Evolutionary conservation across 164 flowering plant species (phyloP), one percentile per base, ranked within the genome.

Genomic region (Chloranthus sessilifolius): DNA sequence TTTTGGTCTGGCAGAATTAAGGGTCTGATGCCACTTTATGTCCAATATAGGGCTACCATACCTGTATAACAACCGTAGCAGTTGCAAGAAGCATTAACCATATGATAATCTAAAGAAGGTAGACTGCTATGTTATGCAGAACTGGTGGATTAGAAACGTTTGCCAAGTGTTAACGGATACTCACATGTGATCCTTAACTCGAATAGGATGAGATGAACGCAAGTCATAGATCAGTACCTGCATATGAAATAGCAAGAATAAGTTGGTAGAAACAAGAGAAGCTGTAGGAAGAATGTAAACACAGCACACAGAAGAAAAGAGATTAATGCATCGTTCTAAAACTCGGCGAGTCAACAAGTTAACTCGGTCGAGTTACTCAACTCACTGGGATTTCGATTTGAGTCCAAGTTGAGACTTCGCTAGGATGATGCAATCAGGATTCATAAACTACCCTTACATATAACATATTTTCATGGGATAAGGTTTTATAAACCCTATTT

Each of bases 171-270:
- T 7, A 43, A 7, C 51, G 25, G 41, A 20, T 34, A 42, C 96
- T 76, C 54, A 92, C 98, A 88, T 83, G 60, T 88, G 98, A 74
- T 92, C 96, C 66, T 92, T 85, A 27, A 76, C 64, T 53, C 69
- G 76, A 23, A 81, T 20, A 31, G 98, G 98, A 50, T 63, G 26
- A 19, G 96, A 85, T 44, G 95, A 80, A n/a, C 98, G 92, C 76
- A 92, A 69, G 61, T 92, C 98, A 71, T 83, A 92, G 35, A 92
- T 72, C 63, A 85, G 45, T n/a, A 92, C 81, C 98, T 92, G 85
- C 69, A 78, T 30, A 36, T 28, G 24, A 23, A 56, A 56, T 33
- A 31, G 29, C 21, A 44, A 35, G 15, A 48, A 36, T 28, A 12
- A 37, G 19, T 22, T 7, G 3, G 3, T 12, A 19, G n/a, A 24